Conservation (phyloP, 148 eudicot species). For the Persicaria maculosa region DNA sequence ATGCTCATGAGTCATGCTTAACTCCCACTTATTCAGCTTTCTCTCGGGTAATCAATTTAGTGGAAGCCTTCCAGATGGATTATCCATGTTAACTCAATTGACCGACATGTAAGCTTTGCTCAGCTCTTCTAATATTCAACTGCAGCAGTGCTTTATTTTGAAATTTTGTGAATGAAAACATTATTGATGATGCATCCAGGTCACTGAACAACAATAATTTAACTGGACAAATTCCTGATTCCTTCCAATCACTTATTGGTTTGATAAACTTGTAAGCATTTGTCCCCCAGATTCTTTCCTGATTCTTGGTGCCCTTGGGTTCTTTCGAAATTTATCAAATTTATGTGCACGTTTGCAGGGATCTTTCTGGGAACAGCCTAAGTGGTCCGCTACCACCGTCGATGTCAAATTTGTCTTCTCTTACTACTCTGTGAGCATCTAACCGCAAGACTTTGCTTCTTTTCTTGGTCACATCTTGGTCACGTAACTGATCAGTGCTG, state of each 20-base stretch:
- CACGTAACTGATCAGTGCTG: background rate
- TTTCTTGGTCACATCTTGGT: background rate
- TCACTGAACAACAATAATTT: slow-evolving; percentile 58
- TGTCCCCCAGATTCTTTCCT: background rate
- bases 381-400: slow-evolving; percentile 79
- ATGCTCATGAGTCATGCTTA: background rate
- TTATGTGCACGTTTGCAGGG: slow-evolving; percentile 41
- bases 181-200: slow-evolving; percentile 30
- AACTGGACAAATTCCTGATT: slow-evolving; percentile 72
- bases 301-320: background rate
- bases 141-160: background rate
- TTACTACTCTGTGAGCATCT: slow-evolving; percentile 63
- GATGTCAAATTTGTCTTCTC: slow-evolving; percentile 56
- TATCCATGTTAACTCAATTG: slow-evolving; percentile 67
- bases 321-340: background rate
- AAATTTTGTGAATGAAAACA: background rate
- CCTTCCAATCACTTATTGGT: slow-evolving; percentile 49
- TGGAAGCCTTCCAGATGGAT: slow-evolving; percentile 61
- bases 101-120: slow-evolving; percentile 58
- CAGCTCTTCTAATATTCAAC: slow-evolving; percentile 1
- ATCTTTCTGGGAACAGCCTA: slow-evolving; percentile 69
- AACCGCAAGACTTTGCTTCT: slow-evolving; percentile 8
- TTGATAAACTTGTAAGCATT: slow-evolving; percentile 62
- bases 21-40: slow-evolving; percentile 24
- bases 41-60: slow-evolving; percentile 77